Conservation (phyloP, 2,329 filamentous ascomycete genomes). For the Fusarium sarcochroum region DNA sequence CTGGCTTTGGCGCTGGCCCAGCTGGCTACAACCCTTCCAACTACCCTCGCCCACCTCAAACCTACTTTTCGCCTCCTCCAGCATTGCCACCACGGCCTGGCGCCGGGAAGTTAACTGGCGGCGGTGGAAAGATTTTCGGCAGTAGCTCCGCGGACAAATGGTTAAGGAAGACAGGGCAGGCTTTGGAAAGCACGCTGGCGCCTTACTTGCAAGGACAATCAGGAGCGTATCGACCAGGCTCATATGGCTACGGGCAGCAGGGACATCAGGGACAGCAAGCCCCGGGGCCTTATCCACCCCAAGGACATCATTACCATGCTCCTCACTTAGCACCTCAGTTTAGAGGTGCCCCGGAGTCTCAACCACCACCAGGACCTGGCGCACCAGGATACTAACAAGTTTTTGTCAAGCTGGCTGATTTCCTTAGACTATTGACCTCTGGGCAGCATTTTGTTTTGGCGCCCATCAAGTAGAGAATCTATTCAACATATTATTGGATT, state of each 20-base stretch:
- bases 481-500: not conserved
- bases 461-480: not conserved
- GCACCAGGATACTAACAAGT: slow-evolving; percentile 10
- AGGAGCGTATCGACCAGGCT: slow-evolving; percentile 28
- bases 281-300: slow-evolving; percentile 19
- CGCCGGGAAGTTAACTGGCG: slow-evolving; percentile 36
- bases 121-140: slow-evolving; percentile 50
- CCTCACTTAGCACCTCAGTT: slow-evolving; percentile 45
- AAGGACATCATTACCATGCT: slow-evolving; percentile 35
- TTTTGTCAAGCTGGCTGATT: not conserved
- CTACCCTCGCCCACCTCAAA: slow-evolving; percentile 54
- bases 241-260: slow-evolving; percentile 34
- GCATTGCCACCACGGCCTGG: slow-evolving; percentile 38
- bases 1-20: slow-evolving; percentile 42
- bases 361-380: slow-evolving; percentile 19
- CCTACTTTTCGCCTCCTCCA: slow-evolving; percentile 48
- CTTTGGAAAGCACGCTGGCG: slow-evolving; percentile 53
- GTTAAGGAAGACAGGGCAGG: slow-evolving; percentile 54
- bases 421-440: not conserved
- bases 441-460: not conserved
- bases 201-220: slow-evolving; percentile 48
- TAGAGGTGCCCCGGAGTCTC: slow-evolving; percentile 30
- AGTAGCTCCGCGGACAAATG: slow-evolving; percentile 54
- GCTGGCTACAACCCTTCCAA: slow-evolving; percentile 43
- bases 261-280: slow-evolving; percentile 15